Base-by-base conservation (phyloP, 352 stramenopile species). In the Phytopythium oedochilum region DNA sequence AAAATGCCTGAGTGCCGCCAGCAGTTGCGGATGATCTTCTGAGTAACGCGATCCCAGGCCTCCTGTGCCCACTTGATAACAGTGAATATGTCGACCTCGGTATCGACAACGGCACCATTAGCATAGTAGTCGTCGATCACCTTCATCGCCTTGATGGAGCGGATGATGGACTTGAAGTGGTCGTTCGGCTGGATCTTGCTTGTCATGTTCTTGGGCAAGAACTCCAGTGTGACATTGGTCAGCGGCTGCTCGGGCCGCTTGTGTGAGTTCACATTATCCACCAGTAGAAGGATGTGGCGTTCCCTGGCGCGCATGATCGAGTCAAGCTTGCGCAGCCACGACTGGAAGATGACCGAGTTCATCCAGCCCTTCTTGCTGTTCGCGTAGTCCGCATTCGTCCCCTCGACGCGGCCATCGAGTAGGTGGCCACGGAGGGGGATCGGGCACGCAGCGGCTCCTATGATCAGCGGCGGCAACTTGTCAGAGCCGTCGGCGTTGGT, bases 281-380 rank as follows among this genome's bases (percentile, higher is more conserved):
- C 45, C 11, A 40, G 45, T n/a, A 52, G 28, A 28, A 52, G n/a
- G 17, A 51, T 52, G 29, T 3, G 6, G 18, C 45, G 29, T 0
- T 8, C 8, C n/a, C 7, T 11, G 1, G 7, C 7, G 17, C 20
- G 18, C 45, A 52, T 52, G 12, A 17, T 7, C 1, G 18, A 15
- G 29, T 52, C 32, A 1, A 40, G 45, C 18, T 52, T 17, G 3
- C 29, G 18, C 32, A 52, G 10, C 45, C 45, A 52, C 9, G 18
- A 1, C 1, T 15, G 45, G 17, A 40, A 52, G 3, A 52, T 38
- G 1, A 10, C 15, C 6, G 18, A 28, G 7, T 28, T 52, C 45
- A 52, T 52, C 45, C 45, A 52, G 15, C 45, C 28, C 29, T 52
- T 52, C 9, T 38, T 35, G 3, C 29, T 29, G 45, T 38, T 2